phyloP scores from a whole-genome alignment of 2,329 filamentous ascomycete species.

The Colletotrichum tropicale region DNA sequence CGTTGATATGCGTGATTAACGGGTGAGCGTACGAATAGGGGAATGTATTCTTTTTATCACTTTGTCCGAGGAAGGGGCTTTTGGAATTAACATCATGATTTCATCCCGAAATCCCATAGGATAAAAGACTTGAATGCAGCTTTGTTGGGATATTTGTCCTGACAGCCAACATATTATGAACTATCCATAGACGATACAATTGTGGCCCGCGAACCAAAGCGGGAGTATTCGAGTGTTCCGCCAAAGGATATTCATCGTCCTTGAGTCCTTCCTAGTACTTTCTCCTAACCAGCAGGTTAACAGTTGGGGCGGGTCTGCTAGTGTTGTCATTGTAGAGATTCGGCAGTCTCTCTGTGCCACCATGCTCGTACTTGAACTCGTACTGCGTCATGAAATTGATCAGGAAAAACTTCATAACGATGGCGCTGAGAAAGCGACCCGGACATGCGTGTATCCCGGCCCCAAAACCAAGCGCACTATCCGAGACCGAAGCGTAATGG shows the following conservation, averaged over 20 bases:
- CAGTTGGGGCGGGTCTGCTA: background rate
- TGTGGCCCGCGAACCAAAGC: background rate
- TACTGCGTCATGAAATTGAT: background rate
- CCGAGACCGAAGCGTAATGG: background rate
- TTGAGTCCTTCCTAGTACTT: background rate
- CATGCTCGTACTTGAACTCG: background rate
- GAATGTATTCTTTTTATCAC: no score
- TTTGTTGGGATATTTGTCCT: background rate
- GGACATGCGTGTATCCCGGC: background rate
- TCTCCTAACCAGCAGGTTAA: background rate
- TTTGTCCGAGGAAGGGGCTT: no score
- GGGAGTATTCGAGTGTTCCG: fast-evolving
- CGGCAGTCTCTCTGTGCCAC: background rate
- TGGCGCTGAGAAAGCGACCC: background rate
- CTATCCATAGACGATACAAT: background rate
- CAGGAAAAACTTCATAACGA: background rate
- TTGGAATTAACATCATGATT: no score
- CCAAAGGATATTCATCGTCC: fast-evolving
- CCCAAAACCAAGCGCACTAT: background rate
- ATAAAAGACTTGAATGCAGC: background rate
- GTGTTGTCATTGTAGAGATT: background rate
- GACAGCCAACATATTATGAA: fast-evolving
- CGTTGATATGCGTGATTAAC: no score
- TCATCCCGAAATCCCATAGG: no score
- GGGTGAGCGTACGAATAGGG: no score